Percentiles rank a stretch among this genome's conserved stretches.
Evolutionary conservation across 2,329 filamentous ascomycete genomes (phyloP).

Genomic region (Apiospora malaysiana): DNA sequence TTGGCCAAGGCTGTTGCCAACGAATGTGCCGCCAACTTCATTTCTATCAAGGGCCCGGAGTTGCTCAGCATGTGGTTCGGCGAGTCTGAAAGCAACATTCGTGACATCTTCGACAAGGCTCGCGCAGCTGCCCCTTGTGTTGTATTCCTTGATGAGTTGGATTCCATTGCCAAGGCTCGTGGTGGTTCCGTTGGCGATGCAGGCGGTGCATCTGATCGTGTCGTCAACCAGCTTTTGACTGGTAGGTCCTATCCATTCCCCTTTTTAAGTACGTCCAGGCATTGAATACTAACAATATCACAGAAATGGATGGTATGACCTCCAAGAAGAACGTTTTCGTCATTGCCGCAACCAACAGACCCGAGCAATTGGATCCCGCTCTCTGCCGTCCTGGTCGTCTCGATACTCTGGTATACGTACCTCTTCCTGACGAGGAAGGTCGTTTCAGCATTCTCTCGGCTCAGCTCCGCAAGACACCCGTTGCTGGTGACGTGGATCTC

Average conservation of each 20-base stretch:
- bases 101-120: slow-evolving; percentile 99
- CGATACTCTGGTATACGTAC: slow-evolving; percentile 97
- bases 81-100: slow-evolving; percentile 99
- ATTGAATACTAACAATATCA: slow-evolving; percentile 35
- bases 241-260: slow-evolving; percentile 60
- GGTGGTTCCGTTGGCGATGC: slow-evolving; percentile 95
- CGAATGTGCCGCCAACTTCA: slow-evolving; percentile 99
- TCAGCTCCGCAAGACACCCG: slow-evolving; percentile 97
- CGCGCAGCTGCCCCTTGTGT: slow-evolving; percentile 97
- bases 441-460: slow-evolving; percentile 91
- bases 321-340: slow-evolving; percentile 99
- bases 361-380: slow-evolving; percentile 97
- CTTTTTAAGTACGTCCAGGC: not conserved
- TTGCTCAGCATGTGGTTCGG: slow-evolving; percentile 99
- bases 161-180: slow-evolving; percentile 99
- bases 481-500: slow-evolving; percentile 85
- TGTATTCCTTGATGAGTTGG: slow-evolving; percentile 97
- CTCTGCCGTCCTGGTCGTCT: slow-evolving; percentile 98
- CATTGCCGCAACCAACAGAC: slow-evolving; percentile 97
- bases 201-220: slow-evolving; percentile 97
- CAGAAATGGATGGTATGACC: slow-evolving; percentile 99
- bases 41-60: slow-evolving; percentile 98
- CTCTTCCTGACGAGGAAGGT: slow-evolving; percentile 88
- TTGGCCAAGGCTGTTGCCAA: slow-evolving; percentile 99
- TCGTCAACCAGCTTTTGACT: slow-evolving; percentile 98